Evolutionary conservation across 1,284 basidiomycete species (phyloP).

Genomic region (Moesziomyces aphidis): DNA sequence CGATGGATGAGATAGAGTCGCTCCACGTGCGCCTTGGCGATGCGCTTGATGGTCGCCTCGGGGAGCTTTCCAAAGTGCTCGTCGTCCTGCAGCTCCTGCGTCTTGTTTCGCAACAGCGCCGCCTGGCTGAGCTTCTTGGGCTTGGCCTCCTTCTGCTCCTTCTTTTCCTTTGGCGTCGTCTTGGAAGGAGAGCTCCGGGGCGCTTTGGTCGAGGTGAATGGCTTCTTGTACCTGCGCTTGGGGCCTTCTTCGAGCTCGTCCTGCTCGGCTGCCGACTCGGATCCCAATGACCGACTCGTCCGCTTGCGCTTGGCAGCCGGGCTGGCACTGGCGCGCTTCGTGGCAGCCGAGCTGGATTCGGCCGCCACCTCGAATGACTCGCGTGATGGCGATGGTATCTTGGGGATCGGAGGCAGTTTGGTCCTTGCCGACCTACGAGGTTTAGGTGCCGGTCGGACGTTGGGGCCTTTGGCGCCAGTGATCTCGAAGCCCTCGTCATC

Average conservation of each 20-base stretch:
- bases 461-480: slow-evolving; percentile 8
- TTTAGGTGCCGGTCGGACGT: slow-evolving; percentile 2
- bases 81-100: slow-evolving; percentile 31
- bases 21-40: slow-evolving; percentile 24
- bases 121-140: slow-evolving; percentile 31
- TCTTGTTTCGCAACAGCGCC: slow-evolving; percentile 18
- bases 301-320: slow-evolving; percentile 10
- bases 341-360: not conserved
- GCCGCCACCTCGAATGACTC: not conserved
- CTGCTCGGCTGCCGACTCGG: slow-evolving; percentile 2
- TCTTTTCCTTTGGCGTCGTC: not conserved
- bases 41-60: slow-evolving; percentile 37
- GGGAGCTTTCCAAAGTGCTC: too few species aligned
- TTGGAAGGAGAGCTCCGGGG: slow-evolving; percentile 2
- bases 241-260: slow-evolving; percentile 39
- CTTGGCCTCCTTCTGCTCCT: slow-evolving; percentile 16
- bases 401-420: slow-evolving; percentile 27
- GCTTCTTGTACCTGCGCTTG: slow-evolving; percentile 18
- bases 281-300: slow-evolving; percentile 5
- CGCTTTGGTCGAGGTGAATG: slow-evolving; percentile 4
- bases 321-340: not conserved
- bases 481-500: slow-evolving; percentile 12
- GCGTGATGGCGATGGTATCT: slow-evolving; percentile 1
- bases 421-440: slow-evolving; percentile 11
- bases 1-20: slow-evolving; percentile 40